Conservation (phyloP, 2,329 filamentous ascomycete species). For the Aspergillus aculeatus region DNA sequence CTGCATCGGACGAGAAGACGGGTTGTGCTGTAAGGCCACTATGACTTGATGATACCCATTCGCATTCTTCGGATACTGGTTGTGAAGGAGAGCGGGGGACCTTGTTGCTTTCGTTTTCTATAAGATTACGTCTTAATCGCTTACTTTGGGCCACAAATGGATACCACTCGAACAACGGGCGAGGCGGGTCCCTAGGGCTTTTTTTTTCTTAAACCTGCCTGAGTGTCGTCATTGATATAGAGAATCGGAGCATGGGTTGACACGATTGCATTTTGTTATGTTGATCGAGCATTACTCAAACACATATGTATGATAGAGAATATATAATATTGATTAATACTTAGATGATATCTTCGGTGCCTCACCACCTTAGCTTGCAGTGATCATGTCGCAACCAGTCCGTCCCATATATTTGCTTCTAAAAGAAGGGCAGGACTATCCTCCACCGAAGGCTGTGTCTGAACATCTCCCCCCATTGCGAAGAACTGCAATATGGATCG, state of each 20-base stretch:
- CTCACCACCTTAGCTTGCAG: neutral
- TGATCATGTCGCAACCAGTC: conserved; percentile 11
- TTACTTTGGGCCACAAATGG: neutral
- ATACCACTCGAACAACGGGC: neutral
- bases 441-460: neutral
- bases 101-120: neutral
- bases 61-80: neutral
- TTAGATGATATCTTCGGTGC: neutral
- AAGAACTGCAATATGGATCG: conserved; percentile 23
- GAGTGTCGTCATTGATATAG: too few species aligned
- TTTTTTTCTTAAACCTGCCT: neutral
- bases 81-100: neutral
- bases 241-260: neutral
- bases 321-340: neutral
- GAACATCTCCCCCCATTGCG: conserved; percentile 11
- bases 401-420: conserved; percentile 26
- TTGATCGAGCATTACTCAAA: neutral
- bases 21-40: neutral
- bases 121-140: neutral
- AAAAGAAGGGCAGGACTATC: conserved; percentile 13
- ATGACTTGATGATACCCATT: conserved; percentile 8
- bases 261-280: neutral
- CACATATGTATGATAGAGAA: neutral
- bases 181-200: neutral
- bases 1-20: neutral